A percentile compares a stretch with the other conserved stretches of the same genome.
Evolutionary conservation across 2,329 filamentous ascomycete species (phyloP).

Genomic region (Stromatinia cepivora): DNA sequence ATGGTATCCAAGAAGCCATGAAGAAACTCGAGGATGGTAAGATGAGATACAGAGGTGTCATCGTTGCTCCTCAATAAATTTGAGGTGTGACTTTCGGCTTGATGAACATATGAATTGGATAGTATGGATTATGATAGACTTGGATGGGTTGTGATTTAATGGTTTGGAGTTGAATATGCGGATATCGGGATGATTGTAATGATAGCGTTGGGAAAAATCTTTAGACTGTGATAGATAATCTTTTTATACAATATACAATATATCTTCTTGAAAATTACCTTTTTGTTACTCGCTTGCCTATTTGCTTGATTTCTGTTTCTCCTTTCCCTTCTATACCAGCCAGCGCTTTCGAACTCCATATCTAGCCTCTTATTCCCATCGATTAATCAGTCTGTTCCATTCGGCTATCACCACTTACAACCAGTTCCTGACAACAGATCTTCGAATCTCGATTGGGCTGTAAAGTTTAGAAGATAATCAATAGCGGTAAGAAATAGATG

Average conservation of each 20-base stretch:
- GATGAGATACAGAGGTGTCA: constrained; percentile 52
- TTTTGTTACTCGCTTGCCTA: background rate
- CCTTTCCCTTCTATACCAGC: background rate
- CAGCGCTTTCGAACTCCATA: no score
- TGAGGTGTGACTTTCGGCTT: background rate
- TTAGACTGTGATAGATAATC: constrained; percentile 9
- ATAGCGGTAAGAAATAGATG: no score
- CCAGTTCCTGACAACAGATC: no score
- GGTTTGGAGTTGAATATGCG: background rate
- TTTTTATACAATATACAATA: background rate
- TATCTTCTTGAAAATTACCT: no score
- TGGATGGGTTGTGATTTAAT: constrained; percentile 5
- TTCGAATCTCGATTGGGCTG: no score
- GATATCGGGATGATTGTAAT: constrained; percentile 1
- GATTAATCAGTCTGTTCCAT: no score
- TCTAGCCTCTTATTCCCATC: no score
- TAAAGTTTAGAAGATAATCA: no score
- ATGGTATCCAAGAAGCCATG: constrained; percentile 52
- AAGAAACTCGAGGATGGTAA: constrained; percentile 58
- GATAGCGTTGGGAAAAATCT: constrained; percentile 2
- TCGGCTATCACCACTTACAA: no score
- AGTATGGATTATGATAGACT: background rate
- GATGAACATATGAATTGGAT: background rate
- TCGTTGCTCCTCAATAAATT: constrained; percentile 33
- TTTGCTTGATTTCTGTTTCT: background rate